These are phyloP conservation scores for Aureobasidium namibiae DNA, from an alignment of 2,329 filamentous ascomycete genomes.

Conservation along the genomic window DNA sequence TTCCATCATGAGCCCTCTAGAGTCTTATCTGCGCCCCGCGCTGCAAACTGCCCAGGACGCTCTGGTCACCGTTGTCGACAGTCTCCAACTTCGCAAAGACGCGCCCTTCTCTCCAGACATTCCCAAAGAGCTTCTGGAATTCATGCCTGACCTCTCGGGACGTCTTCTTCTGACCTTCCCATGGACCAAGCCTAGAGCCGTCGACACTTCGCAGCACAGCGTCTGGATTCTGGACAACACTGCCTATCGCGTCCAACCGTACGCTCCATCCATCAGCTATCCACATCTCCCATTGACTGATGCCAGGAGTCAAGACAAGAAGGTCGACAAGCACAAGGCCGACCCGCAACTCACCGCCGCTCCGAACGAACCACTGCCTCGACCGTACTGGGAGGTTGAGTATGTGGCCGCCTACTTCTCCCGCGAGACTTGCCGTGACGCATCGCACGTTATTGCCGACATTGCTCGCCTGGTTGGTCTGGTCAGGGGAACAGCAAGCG, in stretches of 20 bases:
- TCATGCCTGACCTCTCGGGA: conserved; percentile 23
- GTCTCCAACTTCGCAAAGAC: conserved; percentile 15
- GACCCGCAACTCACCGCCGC: neutral
- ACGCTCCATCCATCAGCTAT: neutral
- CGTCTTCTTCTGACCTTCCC: conserved; percentile 2
- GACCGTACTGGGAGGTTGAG: conserved; percentile 62
- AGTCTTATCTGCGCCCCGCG: neutral
- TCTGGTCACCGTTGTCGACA: conserved; percentile 3
- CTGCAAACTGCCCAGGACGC: neutral
- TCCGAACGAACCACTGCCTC: neutral
- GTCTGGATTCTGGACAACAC: conserved; percentile 91
- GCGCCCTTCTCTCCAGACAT: conserved; percentile 26
- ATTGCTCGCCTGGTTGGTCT: conserved; percentile 64
- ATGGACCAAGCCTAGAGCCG: conserved; percentile 22
- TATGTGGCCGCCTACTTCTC: conserved; percentile 78
- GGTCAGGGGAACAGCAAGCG: conserved; percentile 39
- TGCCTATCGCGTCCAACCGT: conserved; percentile 49
- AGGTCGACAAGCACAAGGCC: neutral
- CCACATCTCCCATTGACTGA: neutral
- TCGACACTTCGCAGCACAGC: conserved; percentile 57
- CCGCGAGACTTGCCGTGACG: conserved; percentile 56
- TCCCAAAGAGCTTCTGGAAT: conserved; percentile 23
- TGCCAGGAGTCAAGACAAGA: neutral
- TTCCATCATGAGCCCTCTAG: neutral
- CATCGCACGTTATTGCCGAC: conserved; percentile 60